Conservation (phyloP, 768 basidiomycete genomes). For the Suillus tomentosus region DNA sequence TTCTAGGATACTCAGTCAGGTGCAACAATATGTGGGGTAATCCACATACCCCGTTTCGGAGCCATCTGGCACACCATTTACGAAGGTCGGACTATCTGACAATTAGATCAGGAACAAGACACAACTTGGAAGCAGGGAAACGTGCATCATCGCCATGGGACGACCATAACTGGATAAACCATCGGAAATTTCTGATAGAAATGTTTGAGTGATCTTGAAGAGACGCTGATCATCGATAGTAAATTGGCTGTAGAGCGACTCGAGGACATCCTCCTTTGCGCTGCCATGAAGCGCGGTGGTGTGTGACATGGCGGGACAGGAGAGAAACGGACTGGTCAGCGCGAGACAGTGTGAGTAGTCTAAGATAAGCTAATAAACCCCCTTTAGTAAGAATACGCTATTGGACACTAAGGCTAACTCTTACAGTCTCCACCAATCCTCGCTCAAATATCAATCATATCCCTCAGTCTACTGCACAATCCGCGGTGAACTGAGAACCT, state of each 20-base stretch:
- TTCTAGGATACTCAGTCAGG: conserved; percentile 47
- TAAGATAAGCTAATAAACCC: neutral
- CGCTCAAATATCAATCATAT: neutral
- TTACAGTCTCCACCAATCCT: neutral
- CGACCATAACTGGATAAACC: conserved; percentile 76
- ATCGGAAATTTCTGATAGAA: conserved; percentile 75
- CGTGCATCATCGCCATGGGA: conserved; percentile 92
- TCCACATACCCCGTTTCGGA: conserved; percentile 82
- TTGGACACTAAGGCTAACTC: neutral
- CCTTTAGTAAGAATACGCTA: conserved; percentile 7
- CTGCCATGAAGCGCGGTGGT: conserved; percentile 45
- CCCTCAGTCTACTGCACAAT: neutral
- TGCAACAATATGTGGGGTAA: conserved; percentile 12
- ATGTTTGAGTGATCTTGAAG: conserved; percentile 70
- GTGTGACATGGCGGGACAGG: conserved; percentile 31
- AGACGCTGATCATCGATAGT: conserved; percentile 62
- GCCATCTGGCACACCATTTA: conserved; percentile 94
- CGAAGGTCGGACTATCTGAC: conserved; percentile 78
- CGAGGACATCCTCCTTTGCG: conserved; percentile 52
- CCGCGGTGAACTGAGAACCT: neutral
- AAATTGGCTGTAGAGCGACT: conserved; percentile 75
- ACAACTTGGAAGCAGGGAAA: conserved; percentile 6
- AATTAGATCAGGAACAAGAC: neutral
- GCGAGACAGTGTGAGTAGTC: neutral
- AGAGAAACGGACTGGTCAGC: neutral